Evolutionary conservation across 139 green algal species (phyloP).

Genomic region (Micractinium sp.): DNA sequence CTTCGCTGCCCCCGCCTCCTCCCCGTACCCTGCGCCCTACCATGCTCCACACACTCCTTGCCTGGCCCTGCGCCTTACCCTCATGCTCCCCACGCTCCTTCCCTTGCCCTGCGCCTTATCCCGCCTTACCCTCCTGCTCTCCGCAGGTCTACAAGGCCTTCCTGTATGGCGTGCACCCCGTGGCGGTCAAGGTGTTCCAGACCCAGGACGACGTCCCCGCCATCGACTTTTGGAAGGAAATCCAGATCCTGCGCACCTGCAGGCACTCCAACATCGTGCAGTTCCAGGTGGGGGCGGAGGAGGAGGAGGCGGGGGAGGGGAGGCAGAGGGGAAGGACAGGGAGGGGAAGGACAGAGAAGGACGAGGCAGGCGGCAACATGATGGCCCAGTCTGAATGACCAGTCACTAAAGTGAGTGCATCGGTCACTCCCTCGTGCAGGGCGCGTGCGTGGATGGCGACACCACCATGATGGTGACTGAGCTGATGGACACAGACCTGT

Average conservation of each 20-base stretch:
- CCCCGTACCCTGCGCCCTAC: neutral
- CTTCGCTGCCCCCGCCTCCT: too few relatives aligned
- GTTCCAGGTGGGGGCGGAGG: conserved; percentile 21
- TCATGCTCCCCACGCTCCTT: too few relatives aligned
- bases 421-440: too few relatives aligned
- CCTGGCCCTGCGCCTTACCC: too few relatives aligned
- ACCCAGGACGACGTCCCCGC: conserved; percentile 22
- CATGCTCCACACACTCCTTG: neutral
- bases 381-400: too few relatives aligned
- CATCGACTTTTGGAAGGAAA: conserved; percentile 23
- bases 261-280: conserved; percentile 24
- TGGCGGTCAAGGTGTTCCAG: conserved; percentile 41
- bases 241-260: conserved; percentile 25
- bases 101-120: too few relatives aligned
- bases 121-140: neutral
- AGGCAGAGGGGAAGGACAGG: too few relatives aligned
- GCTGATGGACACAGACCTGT: conserved; percentile 37
- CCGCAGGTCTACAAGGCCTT: conserved; percentile 36
- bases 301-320: too few relatives aligned
- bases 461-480: conserved; percentile 38
- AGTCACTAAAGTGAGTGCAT: too few relatives aligned
- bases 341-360: too few relatives aligned
- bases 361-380: too few relatives aligned
- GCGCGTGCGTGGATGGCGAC: conserved; percentile 28
- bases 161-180: conserved; percentile 24